Evolutionary conservation across 148 eudicot species (phyloP).

Genomic region (Camellia granthamiana): DNA sequence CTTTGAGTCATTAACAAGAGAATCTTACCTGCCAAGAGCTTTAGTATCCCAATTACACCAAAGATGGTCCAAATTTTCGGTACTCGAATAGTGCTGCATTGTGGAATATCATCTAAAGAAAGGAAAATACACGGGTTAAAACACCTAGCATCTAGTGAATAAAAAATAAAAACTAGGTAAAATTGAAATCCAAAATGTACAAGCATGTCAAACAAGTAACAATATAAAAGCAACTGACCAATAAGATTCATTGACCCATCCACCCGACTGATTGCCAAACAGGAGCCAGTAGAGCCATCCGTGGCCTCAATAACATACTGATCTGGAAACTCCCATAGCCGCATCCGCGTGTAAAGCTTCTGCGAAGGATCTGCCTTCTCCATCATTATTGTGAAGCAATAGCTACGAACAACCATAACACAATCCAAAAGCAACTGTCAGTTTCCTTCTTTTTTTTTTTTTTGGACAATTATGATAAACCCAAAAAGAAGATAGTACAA

Average conservation of each 20-base stretch:
- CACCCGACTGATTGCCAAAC: slow-evolving; percentile 64
- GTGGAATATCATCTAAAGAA: slow-evolving; percentile 72
- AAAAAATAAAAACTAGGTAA: background rate
- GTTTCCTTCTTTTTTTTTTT: too few species aligned
- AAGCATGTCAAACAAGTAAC: slow-evolving; percentile 12
- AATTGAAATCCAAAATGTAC: background rate
- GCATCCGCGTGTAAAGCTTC: slow-evolving; percentile 69
- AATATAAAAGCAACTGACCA: slow-evolving; percentile 40
- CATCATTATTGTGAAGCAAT: slow-evolving; percentile 37
- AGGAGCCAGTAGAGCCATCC: slow-evolving; percentile 68
- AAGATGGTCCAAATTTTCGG: slow-evolving; percentile 76
- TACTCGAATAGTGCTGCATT: slow-evolving; percentile 55
- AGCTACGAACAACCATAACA: slow-evolving; percentile 6
- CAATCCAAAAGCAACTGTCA: too few species aligned
- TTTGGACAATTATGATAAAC: too few species aligned
- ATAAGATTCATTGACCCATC: slow-evolving; percentile 79
- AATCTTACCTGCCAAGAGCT: slow-evolving; percentile 78
- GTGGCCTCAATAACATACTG: slow-evolving; percentile 87
- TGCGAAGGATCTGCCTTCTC: slow-evolving; percentile 55
- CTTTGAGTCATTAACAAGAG: background rate
- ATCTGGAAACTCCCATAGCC: slow-evolving; percentile 90
- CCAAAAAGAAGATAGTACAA: too few species aligned
- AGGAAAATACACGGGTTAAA: background rate
- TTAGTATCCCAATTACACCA: slow-evolving; percentile 85
- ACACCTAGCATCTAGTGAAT: too few species aligned